phyloP scores from a whole-genome alignment of 2,329 filamentous ascomycete genomes.

The Dothideomycetes sp. region DNA sequence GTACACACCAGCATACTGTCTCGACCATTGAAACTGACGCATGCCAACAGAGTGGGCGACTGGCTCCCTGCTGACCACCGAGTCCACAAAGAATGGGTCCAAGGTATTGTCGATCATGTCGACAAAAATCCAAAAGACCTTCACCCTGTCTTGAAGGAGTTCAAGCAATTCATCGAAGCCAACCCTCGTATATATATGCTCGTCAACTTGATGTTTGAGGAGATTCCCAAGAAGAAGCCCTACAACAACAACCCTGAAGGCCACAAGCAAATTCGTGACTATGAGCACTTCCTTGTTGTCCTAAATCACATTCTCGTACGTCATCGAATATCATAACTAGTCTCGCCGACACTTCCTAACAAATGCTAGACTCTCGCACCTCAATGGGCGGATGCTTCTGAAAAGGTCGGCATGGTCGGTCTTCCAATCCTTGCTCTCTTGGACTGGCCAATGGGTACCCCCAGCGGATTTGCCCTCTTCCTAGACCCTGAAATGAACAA shows the following conservation, averaged over 20 bases:
- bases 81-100: slow-evolving; percentile 53
- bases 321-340: not conserved
- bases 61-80: slow-evolving; percentile 57
- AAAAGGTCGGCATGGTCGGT: slow-evolving; percentile 9
- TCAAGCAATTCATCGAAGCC: slow-evolving; percentile 54
- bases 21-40: not conserved
- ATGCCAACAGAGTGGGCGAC: slow-evolving; percentile 33
- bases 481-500: slow-evolving; percentile 41
- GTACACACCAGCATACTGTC: slow-evolving; percentile 11
- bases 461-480: slow-evolving; percentile 43
- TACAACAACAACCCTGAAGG: slow-evolving; percentile 54
- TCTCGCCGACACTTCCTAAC: not conserved
- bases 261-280: slow-evolving; percentile 52
- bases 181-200: slow-evolving; percentile 56
- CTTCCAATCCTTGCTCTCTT: slow-evolving; percentile 40
- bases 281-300: slow-evolving; percentile 53
- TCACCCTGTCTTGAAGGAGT: slow-evolving; percentile 51
- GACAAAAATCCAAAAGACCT: slow-evolving; percentile 41
- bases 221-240: slow-evolving; percentile 49
- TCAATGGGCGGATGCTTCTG: slow-evolving; percentile 27
- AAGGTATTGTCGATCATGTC: slow-evolving; percentile 42
- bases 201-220: slow-evolving; percentile 51
- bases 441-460: slow-evolving; percentile 49
- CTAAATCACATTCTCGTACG: slow-evolving; percentile 44
- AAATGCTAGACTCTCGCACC: slow-evolving; percentile 21